Conservation (phyloP, 345 rosid species). For the Microcos paniculata region DNA sequence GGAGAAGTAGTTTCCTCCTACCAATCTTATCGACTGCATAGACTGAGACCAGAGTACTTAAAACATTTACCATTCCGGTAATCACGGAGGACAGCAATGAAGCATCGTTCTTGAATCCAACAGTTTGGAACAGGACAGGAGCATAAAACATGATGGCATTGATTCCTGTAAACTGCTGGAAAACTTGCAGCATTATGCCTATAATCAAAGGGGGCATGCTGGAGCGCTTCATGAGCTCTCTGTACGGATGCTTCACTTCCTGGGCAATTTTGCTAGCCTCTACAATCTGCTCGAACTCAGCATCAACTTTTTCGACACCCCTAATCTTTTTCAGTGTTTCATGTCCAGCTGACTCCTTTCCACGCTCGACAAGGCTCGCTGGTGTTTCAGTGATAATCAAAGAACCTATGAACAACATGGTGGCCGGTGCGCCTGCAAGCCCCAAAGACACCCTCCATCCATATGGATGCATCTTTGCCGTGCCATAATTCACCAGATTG, state of each 20-base stretch:
- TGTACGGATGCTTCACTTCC: conserved; percentile 41
- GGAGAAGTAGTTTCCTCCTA: conserved; percentile 43
- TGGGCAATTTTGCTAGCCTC: conserved; percentile 40
- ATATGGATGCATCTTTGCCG: conserved; percentile 37
- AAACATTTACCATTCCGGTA: conserved; percentile 54
- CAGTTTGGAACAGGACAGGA: conserved; percentile 59
- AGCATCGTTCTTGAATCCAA: conserved; percentile 57
- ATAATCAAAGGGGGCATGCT: conserved; percentile 58
- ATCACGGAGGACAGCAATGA: conserved; percentile 57
- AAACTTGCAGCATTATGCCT: conserved; percentile 49
- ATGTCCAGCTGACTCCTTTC: conserved; percentile 28
- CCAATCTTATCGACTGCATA: conserved; percentile 32
- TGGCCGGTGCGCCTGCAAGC: conserved; percentile 50
- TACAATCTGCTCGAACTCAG: conserved; percentile 40
- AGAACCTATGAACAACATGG: conserved; percentile 48
- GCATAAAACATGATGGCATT: conserved; percentile 56
- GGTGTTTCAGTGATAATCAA: conserved; percentile 59
- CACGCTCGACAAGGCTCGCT: conserved; percentile 50
- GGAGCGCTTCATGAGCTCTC: conserved; percentile 35
- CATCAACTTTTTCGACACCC: conserved; percentile 47
- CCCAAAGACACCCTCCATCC: conserved; percentile 63
- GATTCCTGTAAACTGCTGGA: conserved; percentile 68
- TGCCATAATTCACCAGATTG: conserved; percentile 48
- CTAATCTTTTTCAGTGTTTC: conserved; percentile 46
- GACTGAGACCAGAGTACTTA: conserved; percentile 37